Evolutionary conservation across 768 basidiomycete genomes (phyloP), one percentile per base, ranked within the genome.

Genomic region (Exidia glandulosa): DNA sequence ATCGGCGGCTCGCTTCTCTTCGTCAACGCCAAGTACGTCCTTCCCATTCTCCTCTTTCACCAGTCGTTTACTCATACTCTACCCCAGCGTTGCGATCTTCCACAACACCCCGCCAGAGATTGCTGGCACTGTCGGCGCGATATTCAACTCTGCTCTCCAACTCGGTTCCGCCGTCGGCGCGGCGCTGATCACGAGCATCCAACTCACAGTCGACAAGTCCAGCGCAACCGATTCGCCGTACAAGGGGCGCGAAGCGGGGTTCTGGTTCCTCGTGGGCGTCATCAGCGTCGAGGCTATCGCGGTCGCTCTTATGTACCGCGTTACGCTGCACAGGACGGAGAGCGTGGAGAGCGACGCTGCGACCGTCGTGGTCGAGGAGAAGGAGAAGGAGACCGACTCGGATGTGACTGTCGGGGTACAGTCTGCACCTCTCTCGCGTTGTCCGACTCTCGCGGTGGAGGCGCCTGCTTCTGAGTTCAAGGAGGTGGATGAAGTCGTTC

Each of bases 111-210:
- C 81, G 4, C 60, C 77, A 4, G 71, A 72, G 23, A 76, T 79
- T 66, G 74, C 80, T 3, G 82, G 82, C 45, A 79, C 76, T 4
- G 75, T 81, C 13, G 79, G 80, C 23, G 82, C 82, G 14, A 76
- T 84, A 33, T 81, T 81, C 72, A 81, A 80, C 59, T 74, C 75
- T 29, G 78, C 79, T 12, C 73, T 82, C 1, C 79, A 84, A 66
- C 70, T 80, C 60, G 80, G 81, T 32, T 74, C 74, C 10, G 82
- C 82, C 4, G 70, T 79, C 29, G 80, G 79, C 23, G 69, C 79
- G 31, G 78, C 82, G 14, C 73, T 74, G 25, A 73, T 81, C 31
- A 76, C 68, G 32, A 76, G 79, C 23, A 81, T 83, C 62, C 68
- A 79, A 69, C 73, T 74, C 3, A 76, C 76, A 34, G 70, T 81